These are phyloP conservation scores for Hamigera avellanea DNA, from an alignment of 495 filamentous ascomycete species.

Conservation along the genomic window DNA sequence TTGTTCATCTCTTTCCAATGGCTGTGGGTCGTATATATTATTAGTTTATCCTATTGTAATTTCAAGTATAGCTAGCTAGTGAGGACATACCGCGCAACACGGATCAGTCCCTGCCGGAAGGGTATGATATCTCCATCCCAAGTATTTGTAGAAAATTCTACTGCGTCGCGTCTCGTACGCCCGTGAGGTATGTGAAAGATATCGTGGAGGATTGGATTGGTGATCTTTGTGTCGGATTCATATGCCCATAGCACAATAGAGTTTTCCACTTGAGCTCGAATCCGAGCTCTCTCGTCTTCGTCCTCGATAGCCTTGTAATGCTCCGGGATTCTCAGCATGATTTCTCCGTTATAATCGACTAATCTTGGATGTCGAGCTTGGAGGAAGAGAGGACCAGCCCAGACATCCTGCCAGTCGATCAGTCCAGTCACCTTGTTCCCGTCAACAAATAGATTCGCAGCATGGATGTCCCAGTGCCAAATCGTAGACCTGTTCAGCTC, in stretches of 20 bases:
- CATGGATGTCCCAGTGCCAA: slow-evolving; percentile 25
- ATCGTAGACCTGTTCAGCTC: slow-evolving; percentile 11
- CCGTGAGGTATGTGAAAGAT: slow-evolving; percentile 5
- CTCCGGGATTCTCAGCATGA: slow-evolving; percentile 13
- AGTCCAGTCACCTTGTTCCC: slow-evolving; percentile 13
- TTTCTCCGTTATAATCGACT: slow-evolving; percentile 16
- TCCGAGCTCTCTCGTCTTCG: slow-evolving; percentile 6
- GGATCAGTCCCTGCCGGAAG: slow-evolving; percentile 15
- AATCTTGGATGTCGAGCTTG: slow-evolving; percentile 12
- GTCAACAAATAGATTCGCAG: slow-evolving; percentile 23
- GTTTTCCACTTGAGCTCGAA: slow-evolving; percentile 10
- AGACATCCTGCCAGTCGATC: slow-evolving; percentile 22
- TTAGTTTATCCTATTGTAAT: too few species aligned
- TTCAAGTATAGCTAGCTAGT: too few species aligned
- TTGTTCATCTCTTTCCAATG: slow-evolving; percentile 17
- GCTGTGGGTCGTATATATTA: too few species aligned
- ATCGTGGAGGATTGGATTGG: slow-evolving; percentile 9
- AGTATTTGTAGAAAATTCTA: slow-evolving; percentile 13
- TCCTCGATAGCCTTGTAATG: slow-evolving; percentile 14
- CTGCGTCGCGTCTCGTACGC: slow-evolving; percentile 8
- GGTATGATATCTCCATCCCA: slow-evolving; percentile 19
- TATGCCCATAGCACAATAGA: slow-evolving; percentile 15
- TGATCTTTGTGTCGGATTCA: slow-evolving; percentile 9
- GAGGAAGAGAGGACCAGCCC: slow-evolving; percentile 15
- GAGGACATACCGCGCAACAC: slow-evolving; percentile 11